Evolutionary conservation across 73 alveolate species (phyloP).

Genomic region (Paramecium caudatum): DNA sequence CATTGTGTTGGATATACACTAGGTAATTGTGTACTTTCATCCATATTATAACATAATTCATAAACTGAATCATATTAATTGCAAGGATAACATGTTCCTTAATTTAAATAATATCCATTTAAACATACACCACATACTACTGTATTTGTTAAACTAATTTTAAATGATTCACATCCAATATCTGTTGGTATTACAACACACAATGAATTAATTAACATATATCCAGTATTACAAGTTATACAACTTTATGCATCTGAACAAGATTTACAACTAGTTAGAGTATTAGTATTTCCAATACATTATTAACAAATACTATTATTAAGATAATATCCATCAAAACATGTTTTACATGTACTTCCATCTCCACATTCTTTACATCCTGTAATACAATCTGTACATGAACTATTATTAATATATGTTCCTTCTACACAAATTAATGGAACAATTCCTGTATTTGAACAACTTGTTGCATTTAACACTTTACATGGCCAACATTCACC

Average conservation of each 20-base stretch:
- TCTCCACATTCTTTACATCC: not conserved
- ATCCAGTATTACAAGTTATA: not conserved
- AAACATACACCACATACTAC: slow-evolving; percentile 27
- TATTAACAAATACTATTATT: not conserved
- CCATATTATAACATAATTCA: not conserved
- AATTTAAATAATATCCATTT: not conserved
- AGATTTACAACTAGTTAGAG: not conserved
- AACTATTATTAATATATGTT: not conserved
- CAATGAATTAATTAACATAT: slow-evolving; percentile 16
- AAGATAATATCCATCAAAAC: not conserved
- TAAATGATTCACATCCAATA: slow-evolving; percentile 23
- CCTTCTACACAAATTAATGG: slow-evolving; percentile 20
- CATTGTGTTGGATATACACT: slow-evolving; percentile 9
- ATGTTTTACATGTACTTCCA: not conserved
- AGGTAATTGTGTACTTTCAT: not conserved
- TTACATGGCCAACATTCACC: not conserved
- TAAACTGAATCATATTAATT: not conserved
- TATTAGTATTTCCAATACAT: slow-evolving; percentile 3
- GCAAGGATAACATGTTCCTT: slow-evolving; percentile 5
- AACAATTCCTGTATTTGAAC: not conserved
- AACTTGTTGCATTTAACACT: not conserved
- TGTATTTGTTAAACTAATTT: not conserved
- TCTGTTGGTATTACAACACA: not conserved
- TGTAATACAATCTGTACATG: not conserved
- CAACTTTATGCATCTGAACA: not conserved